A percentile compares a stretch with the other conserved stretches of the same genome.
phyloP scores from a whole-genome alignment of 805 yeast genomes.

The Lipomyces orientalis region DNA sequence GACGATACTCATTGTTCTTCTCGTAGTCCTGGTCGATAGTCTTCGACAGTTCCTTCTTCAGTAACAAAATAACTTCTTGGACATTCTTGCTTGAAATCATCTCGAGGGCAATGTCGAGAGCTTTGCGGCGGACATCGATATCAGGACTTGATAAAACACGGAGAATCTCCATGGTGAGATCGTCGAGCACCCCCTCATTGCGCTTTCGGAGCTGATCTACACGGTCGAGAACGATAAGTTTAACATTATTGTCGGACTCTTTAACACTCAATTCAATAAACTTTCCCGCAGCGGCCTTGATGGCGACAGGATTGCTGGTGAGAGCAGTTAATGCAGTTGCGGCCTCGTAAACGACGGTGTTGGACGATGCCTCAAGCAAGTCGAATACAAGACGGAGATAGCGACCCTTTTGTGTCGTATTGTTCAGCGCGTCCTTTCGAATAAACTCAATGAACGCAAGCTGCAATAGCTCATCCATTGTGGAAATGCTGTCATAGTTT shows the following conservation, averaged over 20 bases:
- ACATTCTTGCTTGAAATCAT: conserved; percentile 86
- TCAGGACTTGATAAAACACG: conserved; percentile 88
- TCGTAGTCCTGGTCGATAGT: conserved; percentile 76
- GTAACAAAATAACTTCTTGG: conserved; percentile 87
- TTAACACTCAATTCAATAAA: conserved; percentile 86
- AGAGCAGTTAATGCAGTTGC: conserved; percentile 75
- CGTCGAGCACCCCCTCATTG: conserved; percentile 84
- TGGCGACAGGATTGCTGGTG: conserved; percentile 63
- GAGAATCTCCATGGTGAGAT: conserved; percentile 81
- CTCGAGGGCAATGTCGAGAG: conserved; percentile 80
- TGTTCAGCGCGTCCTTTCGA: conserved; percentile 72
- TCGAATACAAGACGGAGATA: conserved; percentile 76
- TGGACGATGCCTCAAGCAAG: conserved; percentile 68
- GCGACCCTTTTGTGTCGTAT: conserved; percentile 68
- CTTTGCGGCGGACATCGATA: conserved; percentile 86
- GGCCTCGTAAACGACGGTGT: conserved; percentile 87
- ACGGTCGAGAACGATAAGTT: conserved; percentile 87
- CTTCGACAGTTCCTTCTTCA: conserved; percentile 86
- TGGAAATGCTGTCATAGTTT: conserved; percentile 61
- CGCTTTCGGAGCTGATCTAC: conserved; percentile 73
- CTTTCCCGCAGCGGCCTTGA: conserved; percentile 80
- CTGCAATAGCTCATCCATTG: conserved; percentile 82
- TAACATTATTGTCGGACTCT: conserved; percentile 94
- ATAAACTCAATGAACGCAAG: conserved; percentile 90
- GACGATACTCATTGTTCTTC: conserved; percentile 84